These are phyloP conservation scores for Friedmanniomyces endolithicus DNA, from an alignment of 495 filamentous ascomycete genomes.

Conservation along the genomic window DNA sequence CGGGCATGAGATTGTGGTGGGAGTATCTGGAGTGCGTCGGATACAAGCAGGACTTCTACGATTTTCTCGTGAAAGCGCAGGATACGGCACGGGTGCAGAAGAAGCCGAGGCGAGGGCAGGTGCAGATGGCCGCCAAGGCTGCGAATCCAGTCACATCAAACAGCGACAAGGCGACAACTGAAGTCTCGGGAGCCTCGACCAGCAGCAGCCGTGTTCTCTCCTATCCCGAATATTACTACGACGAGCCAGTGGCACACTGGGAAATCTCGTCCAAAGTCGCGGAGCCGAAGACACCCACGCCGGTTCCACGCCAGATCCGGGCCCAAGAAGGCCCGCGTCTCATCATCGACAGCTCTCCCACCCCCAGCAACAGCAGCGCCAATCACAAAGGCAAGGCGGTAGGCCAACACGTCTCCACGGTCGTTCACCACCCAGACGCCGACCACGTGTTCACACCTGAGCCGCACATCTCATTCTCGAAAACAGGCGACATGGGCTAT, in stretches of 20 bases:
- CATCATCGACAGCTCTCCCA: background rate
- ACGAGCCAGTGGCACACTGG: background rate
- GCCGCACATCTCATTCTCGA: background rate
- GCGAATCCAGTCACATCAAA: too few relatives aligned
- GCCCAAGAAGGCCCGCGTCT: too few relatives aligned
- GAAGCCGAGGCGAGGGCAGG: background rate
- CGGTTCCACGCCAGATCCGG: too few relatives aligned
- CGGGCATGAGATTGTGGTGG: constrained; percentile 29
- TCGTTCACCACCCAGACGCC: background rate
- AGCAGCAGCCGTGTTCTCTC: too few relatives aligned
- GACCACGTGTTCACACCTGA: background rate
- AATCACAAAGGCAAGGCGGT: background rate
- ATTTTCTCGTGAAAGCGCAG: constrained; percentile 20
- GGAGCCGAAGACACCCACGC: background rate
- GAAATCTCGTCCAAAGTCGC: background rate
- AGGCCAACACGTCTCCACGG: background rate
- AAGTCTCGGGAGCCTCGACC: too few relatives aligned
- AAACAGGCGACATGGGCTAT: background rate
- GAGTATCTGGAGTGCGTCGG: constrained; percentile 31
- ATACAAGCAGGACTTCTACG: constrained; percentile 25
- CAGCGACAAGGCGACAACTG: background rate
- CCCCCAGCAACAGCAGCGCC: background rate
- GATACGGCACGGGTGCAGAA: background rate
- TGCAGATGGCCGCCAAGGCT: background rate
- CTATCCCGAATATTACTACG: background rate